Percentiles rank a stretch among this genome's conserved stretches.
phyloP scores from a whole-genome alignment of 2,329 filamentous ascomycete species.

The Fusarium newnesense region DNA sequence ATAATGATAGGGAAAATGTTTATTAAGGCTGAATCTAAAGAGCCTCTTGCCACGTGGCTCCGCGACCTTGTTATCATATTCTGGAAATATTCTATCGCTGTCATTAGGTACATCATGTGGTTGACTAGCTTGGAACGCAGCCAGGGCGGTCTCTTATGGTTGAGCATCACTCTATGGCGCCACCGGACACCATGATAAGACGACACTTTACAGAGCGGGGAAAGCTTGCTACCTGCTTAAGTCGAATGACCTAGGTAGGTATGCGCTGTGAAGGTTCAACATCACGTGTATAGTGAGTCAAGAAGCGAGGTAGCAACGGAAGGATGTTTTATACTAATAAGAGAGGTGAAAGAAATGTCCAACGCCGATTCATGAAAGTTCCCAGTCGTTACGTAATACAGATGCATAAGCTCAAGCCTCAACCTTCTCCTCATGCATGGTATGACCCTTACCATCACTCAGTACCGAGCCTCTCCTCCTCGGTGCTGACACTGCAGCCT shows the following conservation, averaged over 20 bases:
- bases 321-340: not conserved
- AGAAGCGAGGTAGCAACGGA: not conserved
- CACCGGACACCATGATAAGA: not conserved
- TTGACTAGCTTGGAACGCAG: rapidly evolving
- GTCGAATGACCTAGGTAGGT: too few species aligned
- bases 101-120: not conserved
- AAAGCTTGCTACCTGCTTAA: not conserved
- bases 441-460: constrained; percentile 26
- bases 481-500: constrained; percentile 30
- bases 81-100: not conserved
- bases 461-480: constrained; percentile 25
- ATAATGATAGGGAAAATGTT: rapidly evolving
- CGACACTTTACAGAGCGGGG: not conserved
- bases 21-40: not conserved
- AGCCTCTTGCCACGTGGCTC: not conserved
- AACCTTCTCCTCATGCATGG: constrained; percentile 30
- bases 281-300: too few species aligned
- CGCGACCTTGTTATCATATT: not conserved
- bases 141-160: rapidly evolving
- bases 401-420: not conserved
- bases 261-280: rapidly evolving
- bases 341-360: not conserved
- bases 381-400: not conserved
- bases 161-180: too few species aligned
- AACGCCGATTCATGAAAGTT: not conserved